Evolutionary conservation across 371 early-diverging fungal species (phyloP).

Genomic region (Actinomortierella wolfii): DNA sequence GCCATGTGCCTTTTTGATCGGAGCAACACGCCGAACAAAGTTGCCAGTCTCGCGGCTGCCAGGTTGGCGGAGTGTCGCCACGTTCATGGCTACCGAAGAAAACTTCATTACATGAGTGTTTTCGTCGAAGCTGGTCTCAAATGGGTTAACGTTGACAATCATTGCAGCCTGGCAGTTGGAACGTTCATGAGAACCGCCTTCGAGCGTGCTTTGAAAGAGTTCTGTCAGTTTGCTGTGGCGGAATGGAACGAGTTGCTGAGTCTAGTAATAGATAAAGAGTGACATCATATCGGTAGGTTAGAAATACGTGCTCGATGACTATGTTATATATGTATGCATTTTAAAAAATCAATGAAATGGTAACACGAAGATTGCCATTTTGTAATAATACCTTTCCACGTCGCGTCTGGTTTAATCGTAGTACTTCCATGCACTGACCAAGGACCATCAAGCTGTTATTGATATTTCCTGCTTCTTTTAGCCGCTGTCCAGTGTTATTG

Average conservation of each 20-base stretch:
- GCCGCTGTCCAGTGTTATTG: constrained; percentile 77
- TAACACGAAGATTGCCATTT: background rate
- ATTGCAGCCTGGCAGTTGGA: constrained; percentile 67
- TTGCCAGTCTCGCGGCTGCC: constrained; percentile 15
- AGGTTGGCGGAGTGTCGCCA: constrained; percentile 46
- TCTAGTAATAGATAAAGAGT: constrained; percentile 30
- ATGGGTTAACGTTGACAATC: constrained; percentile 75
- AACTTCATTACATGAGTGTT: constrained; percentile 70
- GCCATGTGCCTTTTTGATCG: no score
- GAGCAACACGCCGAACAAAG: no score
- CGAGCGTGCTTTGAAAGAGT: constrained; percentile 69
- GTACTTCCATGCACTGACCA: constrained; percentile 83
- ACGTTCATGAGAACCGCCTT: constrained; percentile 38
- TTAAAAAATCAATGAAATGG: background rate
- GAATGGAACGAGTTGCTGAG: constrained; percentile 64
- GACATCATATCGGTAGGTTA: no score
- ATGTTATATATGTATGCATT: no score
- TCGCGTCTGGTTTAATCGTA: constrained; percentile 61
- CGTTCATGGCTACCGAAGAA: constrained; percentile 68
- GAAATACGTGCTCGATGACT: background rate
- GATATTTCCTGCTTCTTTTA: constrained; percentile 93
- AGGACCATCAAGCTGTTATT: constrained; percentile 94
- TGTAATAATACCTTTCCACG: constrained; percentile 18
- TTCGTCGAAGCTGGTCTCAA: constrained; percentile 66
- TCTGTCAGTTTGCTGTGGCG: constrained; percentile 74